A percentile compares a stretch with the other conserved stretches of the same genome.
Evolutionary conservation across 371 early-diverging fungal species (phyloP).

Genomic region (Rhizopus delemar): DNA sequence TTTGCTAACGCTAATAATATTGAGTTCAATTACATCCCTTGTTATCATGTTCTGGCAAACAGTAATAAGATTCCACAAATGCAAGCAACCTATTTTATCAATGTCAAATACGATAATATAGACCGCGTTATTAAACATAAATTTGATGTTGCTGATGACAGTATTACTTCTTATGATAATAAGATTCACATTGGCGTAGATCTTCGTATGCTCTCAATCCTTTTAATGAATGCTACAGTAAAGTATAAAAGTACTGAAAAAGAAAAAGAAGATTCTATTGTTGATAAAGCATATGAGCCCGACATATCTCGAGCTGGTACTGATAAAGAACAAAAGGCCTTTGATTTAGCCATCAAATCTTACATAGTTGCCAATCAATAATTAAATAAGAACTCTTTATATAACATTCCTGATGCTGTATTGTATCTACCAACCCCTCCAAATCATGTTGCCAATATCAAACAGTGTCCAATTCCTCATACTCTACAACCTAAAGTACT

Average conservation of each 20-base stretch:
- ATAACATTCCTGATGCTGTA: slow-evolving; percentile 8
- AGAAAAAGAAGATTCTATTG: slow-evolving; percentile 1
- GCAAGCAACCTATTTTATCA: too few relatives aligned
- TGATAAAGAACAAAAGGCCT: slow-evolving; percentile 7
- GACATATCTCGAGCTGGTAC: slow-evolving; percentile 8
- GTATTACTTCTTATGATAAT: background rate
- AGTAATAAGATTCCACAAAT: too few relatives aligned
- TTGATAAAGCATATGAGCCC: slow-evolving; percentile 12
- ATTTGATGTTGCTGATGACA: slow-evolving; percentile 11
- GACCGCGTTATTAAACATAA: background rate
- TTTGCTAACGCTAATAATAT: too few relatives aligned
- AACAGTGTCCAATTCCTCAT: too few relatives aligned
- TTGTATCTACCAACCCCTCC: slow-evolving; percentile 9
- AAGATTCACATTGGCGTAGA: slow-evolving; percentile 9
- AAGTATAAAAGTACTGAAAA: background rate
- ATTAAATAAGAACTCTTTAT: slow-evolving; percentile 1
- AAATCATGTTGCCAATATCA: too few relatives aligned
- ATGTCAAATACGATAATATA: slow-evolving; percentile 10
- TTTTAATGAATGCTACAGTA: slow-evolving; percentile 8
- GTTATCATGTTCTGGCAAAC: too few relatives aligned
- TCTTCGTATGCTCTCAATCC: slow-evolving; percentile 10
- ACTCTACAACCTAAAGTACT: too few relatives aligned
- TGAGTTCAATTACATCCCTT: too few relatives aligned
- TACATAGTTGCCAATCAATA: slow-evolving; percentile 8
- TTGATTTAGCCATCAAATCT: background rate